A percentile compares a stretch with the other conserved stretches of the same genome.
phyloP scores from a whole-genome alignment of 371 early-diverging fungal genomes.

The Mortierella polycephala region DNA sequence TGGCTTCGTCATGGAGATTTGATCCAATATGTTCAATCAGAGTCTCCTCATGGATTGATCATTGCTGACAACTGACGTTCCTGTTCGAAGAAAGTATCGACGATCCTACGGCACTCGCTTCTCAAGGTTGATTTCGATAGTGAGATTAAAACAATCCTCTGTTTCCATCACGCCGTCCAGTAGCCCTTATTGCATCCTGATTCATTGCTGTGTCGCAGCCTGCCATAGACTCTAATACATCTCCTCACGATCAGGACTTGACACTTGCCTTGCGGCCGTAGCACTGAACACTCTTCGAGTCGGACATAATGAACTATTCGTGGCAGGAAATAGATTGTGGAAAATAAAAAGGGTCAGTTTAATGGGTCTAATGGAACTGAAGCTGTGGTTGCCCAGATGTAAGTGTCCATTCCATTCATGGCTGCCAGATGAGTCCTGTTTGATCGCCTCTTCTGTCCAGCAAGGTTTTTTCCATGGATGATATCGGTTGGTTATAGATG shows the following conservation, averaged over 20 bases:
- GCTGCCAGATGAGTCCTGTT: too few species aligned
- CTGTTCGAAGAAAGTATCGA: too few species aligned
- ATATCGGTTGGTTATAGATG: not conserved
- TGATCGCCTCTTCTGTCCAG: not conserved
- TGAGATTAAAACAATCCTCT: too few species aligned
- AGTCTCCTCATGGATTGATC: too few species aligned
- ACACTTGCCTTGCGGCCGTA: slow-evolving; percentile 58
- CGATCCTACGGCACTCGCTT: too few species aligned
- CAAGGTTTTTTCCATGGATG: slow-evolving; percentile 3
- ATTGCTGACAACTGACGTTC: too few species aligned
- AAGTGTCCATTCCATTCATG: not conserved
- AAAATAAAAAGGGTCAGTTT: slow-evolving; percentile 1
- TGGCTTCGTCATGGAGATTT: too few species aligned
- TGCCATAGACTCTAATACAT: not conserved
- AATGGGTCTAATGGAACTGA: not conserved
- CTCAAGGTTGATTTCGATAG: too few species aligned
- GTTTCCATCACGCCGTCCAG: not conserved
- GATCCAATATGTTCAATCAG: too few species aligned
- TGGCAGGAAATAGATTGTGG: not conserved
- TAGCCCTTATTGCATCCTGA: not conserved
- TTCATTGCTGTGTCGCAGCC: not conserved
- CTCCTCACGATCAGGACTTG: slow-evolving; percentile 2
- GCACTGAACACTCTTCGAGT: slow-evolving; percentile 57
- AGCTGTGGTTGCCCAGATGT: not conserved
- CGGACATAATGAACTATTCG: slow-evolving; percentile 48